Percentiles rank a stretch among this genome's conserved stretches.
These are phyloP conservation scores for Rhinocladiella similis DNA, from an alignment of 2,329 filamentous ascomycete species.

Conservation along the genomic window DNA sequence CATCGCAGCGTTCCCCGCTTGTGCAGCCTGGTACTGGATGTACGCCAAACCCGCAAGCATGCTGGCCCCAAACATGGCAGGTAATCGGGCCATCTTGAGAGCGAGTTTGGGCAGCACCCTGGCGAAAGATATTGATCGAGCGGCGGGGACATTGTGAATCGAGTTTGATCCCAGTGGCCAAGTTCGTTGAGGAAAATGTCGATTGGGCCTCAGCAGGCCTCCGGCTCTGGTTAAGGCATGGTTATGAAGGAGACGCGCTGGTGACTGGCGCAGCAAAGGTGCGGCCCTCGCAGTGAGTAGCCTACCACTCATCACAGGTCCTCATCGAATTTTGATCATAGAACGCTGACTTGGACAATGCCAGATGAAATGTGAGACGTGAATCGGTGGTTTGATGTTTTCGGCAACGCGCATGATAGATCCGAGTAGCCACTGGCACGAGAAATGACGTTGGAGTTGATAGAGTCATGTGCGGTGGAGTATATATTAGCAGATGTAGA, in stretches of 20 bases:
- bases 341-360: background rate
- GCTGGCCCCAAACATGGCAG: slow-evolving; percentile 87
- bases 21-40: slow-evolving; percentile 91
- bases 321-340: slow-evolving; percentile 13
- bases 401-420: slow-evolving; percentile 1
- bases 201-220: slow-evolving; percentile 67
- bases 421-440: background rate
- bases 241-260: slow-evolving; percentile 64
- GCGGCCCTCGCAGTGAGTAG: slow-evolving; percentile 72
- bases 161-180: slow-evolving; percentile 77
- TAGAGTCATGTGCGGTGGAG: background rate
- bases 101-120: slow-evolving; percentile 77
- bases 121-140: slow-evolving; percentile 66
- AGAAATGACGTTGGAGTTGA: slow-evolving; percentile 18
- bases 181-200: slow-evolving; percentile 60
- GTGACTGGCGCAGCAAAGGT: slow-evolving; percentile 62
- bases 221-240: slow-evolving; percentile 59
- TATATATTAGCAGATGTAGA: background rate
- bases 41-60: slow-evolving; percentile 86
- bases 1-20: slow-evolving; percentile 74
- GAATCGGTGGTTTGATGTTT: slow-evolving; percentile 3
- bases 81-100: slow-evolving; percentile 83
- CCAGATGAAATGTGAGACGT: background rate
- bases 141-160: slow-evolving; percentile 75
- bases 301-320: slow-evolving; percentile 64